phyloP scores from a whole-genome alignment of 164 flowering plant genomes.

The Pachysandra terminalis region DNA sequence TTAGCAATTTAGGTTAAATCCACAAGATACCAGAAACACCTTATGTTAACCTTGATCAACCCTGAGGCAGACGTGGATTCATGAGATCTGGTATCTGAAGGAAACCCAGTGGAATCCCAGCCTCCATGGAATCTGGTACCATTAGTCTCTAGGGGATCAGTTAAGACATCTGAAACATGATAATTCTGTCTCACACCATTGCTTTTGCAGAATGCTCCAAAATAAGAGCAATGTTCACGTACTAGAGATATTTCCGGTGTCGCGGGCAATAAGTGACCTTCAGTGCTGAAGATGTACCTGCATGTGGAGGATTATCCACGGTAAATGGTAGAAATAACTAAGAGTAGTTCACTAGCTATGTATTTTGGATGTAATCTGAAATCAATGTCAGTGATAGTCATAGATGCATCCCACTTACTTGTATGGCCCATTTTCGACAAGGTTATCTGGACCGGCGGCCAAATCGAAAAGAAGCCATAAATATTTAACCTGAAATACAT shows the following conservation, averaged over 20 bases:
- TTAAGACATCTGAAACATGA: slow-evolving; percentile 22
- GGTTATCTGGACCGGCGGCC: slow-evolving; percentile 93
- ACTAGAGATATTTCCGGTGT: slow-evolving; percentile 82
- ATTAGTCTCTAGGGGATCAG: slow-evolving; percentile 35
- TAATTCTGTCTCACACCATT: slow-evolving; percentile 26
- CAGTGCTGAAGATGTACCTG: slow-evolving; percentile 95
- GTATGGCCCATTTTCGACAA: slow-evolving; percentile 96
- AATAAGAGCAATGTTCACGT: slow-evolving; percentile 78
- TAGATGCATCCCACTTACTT: slow-evolving; percentile 45
- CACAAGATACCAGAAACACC: not conserved
- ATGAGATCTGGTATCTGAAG: slow-evolving; percentile 18
- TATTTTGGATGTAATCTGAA: not conserved
- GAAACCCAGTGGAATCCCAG: slow-evolving; percentile 18
- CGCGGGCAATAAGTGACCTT: slow-evolving; percentile 89
- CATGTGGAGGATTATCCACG: slow-evolving; percentile 1
- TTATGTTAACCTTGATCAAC: slow-evolving; percentile 53
- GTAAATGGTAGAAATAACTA: not conserved
- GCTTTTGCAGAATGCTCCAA: slow-evolving; percentile 72
- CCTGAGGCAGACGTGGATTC: slow-evolving; percentile 41
- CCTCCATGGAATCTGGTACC: slow-evolving; percentile 22
- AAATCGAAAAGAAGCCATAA: slow-evolving; percentile 98
- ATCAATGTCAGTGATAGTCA: not conserved
- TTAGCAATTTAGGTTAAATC: not conserved
- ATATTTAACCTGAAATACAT: slow-evolving; percentile 70
- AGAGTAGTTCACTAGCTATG: too few relatives aligned